phyloP scores from a whole-genome alignment of 192 early-diverging fungal species.

The Phlyctochytrium planicorne region DNA sequence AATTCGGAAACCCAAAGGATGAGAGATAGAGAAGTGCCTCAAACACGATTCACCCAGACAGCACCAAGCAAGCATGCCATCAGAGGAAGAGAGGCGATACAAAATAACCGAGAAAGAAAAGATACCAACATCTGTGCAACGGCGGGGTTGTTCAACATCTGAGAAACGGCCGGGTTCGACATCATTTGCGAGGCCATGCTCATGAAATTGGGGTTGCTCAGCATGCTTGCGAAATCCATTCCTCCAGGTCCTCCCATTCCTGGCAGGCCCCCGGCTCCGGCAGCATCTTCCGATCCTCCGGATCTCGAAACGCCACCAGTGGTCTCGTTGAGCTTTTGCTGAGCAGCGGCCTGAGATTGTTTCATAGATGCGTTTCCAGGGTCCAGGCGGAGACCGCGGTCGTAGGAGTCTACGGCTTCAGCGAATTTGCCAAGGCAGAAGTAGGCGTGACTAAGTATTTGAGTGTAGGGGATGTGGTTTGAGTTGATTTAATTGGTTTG shows the following conservation, averaged over 20 bases:
- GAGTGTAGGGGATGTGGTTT: not conserved
- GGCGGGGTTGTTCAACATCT: slow-evolving; percentile 90
- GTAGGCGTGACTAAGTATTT: slow-evolving; percentile 70
- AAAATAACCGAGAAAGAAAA: slow-evolving; percentile 8
- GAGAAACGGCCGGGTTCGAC: slow-evolving; percentile 75
- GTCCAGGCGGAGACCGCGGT: slow-evolving; percentile 77
- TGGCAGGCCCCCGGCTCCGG: slow-evolving; percentile 34
- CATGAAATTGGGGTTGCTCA: slow-evolving; percentile 96
- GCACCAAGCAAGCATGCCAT: too few relatives aligned
- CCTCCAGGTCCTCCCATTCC: slow-evolving; percentile 47
- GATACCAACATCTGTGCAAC: slow-evolving; percentile 72
- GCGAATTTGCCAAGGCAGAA: slow-evolving; percentile 82
- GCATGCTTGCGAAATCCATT: slow-evolving; percentile 76
- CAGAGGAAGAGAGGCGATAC: too few relatives aligned
- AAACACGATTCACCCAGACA: too few relatives aligned
- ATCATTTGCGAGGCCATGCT: slow-evolving; percentile 72
- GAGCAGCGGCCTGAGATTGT: slow-evolving; percentile 70
- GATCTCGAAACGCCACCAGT: slow-evolving; percentile 12
- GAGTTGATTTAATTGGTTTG: too few relatives aligned
- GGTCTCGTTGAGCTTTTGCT: slow-evolving; percentile 34
- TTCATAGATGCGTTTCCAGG: slow-evolving; percentile 81
- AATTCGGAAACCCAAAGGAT: too few relatives aligned
- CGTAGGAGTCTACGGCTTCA: slow-evolving; percentile 87
- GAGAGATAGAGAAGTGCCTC: too few relatives aligned
- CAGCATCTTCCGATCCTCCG: slow-evolving; percentile 6